These are phyloP conservation scores for Clonostachys chloroleuca DNA, from an alignment of 2,329 filamentous ascomycete species.

Conservation along the genomic window DNA sequence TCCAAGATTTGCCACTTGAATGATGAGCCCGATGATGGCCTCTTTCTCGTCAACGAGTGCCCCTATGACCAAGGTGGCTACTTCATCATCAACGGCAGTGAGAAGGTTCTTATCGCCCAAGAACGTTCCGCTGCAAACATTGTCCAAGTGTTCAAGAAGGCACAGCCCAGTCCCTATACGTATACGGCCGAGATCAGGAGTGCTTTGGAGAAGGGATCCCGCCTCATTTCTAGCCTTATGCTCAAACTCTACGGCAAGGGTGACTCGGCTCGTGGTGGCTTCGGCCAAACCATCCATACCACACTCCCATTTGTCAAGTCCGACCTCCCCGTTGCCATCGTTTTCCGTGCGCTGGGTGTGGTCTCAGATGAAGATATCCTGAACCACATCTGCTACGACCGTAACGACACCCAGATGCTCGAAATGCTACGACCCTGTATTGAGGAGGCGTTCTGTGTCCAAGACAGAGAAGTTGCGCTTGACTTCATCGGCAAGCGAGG, in stretches of 20 bases:
- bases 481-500: slow-evolving; percentile 96
- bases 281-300: slow-evolving; percentile 84
- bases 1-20: slow-evolving; percentile 91
- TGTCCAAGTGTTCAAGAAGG: slow-evolving; percentile 98
- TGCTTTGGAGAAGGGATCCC: slow-evolving; percentile 91
- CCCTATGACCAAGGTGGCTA: slow-evolving; percentile 98
- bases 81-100: slow-evolving; percentile 98
- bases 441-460: slow-evolving; percentile 93
- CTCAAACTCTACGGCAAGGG: slow-evolving; percentile 88
- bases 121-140: slow-evolving; percentile 98
- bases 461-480: slow-evolving; percentile 88
- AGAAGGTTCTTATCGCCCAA: slow-evolving; percentile 97
- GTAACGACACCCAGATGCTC: slow-evolving; percentile 92
- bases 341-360: slow-evolving; percentile 91
- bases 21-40: slow-evolving; percentile 75
- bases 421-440: slow-evolving; percentile 97
- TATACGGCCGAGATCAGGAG: slow-evolving; percentile 96
- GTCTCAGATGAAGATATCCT: slow-evolving; percentile 98
- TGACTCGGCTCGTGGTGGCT: slow-evolving; percentile 69
- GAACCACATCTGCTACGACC: slow-evolving; percentile 95
- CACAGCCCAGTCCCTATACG: slow-evolving; percentile 83
- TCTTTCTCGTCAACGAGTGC: slow-evolving; percentile 93
- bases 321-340: slow-evolving; percentile 89
- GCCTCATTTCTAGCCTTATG: slow-evolving; percentile 87
- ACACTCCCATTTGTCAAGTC: slow-evolving; percentile 91